Evolutionary conservation across 2,329 filamentous ascomycete species (phyloP), one percentile per base, ranked within the genome.

Genomic region (Paracoccidioides brasiliensis): DNA sequence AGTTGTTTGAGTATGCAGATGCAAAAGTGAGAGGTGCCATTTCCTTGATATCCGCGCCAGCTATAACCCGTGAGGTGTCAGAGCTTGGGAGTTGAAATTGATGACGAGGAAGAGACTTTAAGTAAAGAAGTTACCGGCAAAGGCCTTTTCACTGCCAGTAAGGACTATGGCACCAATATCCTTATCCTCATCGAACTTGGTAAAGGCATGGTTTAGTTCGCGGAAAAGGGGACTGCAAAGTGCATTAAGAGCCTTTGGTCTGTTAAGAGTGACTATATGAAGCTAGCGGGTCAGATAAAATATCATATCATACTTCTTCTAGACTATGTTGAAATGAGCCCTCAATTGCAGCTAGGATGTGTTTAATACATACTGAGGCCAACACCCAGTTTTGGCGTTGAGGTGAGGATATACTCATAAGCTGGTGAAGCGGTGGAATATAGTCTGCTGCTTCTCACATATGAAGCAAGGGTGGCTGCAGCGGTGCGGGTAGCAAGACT

Each of bases 1-100:
- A 98, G 68, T 94, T 88, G 62, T 77, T 82, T 50, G 82, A 86
- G 76, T 96, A 97, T 42, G 93, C 91, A 61, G 85, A 77, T 60
- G 87, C 81, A 74, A 98, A 98, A 55, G 85, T 90, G 42, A 96
- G 82, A 58, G 89, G 84, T 35, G 89, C 87, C 93, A 98, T 98
- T 74, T 98, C 93, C 74, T 97, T 97, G 77, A 98, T 98, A 72
- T 98, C 93, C 58, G 93, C 93, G 53, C 93, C 93, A 46, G 93
- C 91, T 69, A 65, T 54, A 49, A 33, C 56, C 30, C 28, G 51
- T 28, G 22, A 22, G 22, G n/a, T 30, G 14, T 15, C 38, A 51
- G 30, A 40, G 14, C 9, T 48, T 2, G 12, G 12, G n/a, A n/a
- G 30, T 38, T 40, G 8, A 33, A 6, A 22, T 22, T 5, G 5